Base-by-base conservation (phyloP, 2,329 filamentous ascomycete species). In the Pseudocercospora ulei region DNA sequence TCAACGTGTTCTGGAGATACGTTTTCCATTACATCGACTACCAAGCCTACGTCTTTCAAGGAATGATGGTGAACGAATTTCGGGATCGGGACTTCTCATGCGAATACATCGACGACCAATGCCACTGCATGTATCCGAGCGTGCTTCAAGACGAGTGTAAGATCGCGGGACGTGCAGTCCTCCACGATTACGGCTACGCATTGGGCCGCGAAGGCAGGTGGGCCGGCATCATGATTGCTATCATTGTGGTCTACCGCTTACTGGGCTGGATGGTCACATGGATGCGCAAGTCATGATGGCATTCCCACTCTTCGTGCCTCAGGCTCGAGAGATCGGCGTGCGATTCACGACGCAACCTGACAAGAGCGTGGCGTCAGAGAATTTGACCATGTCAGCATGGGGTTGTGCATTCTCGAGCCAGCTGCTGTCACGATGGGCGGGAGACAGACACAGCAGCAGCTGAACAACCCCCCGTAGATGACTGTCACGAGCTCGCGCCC, bases 31-130 rank as follows among this genome's bases (percentile, higher is more conserved):
- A 87, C 60, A 87, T 87, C 56, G 82, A 92, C 58, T 92, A 92
- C 55, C 83, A 88, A 63, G 67, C 70, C 26, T 92, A 87, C 52
- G 84, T 92, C 3, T 93, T 92, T 57, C 76, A 88, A 56, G 84
- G 82, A 8, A 90, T 93, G 84, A 90, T 92, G 82, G 77, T 88
- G 37, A 92, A 90, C 55, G 82, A 93, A 63, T 90, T 93, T 58
- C 65, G 66, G 1, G 49, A 70, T 8, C 66, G 81, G 5, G 68
- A 63, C 2, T 92, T 82, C 56, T 55, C 61, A 3, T 87, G 82
- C 37, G 43, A 41, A 16, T 14, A 13, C 4, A 12, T 30, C 8
- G 40, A 34, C 7, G 43, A 44, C 5, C 62, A 59, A 0, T 84
- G 76, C 49, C 68, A 69, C 24, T 90, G 82, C 63, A 81, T 82